Evolutionary conservation across 139 green algal genomes (phyloP), one percentile per base, ranked within the genome.

Genomic region (Axilococcus clingmanii): DNA sequence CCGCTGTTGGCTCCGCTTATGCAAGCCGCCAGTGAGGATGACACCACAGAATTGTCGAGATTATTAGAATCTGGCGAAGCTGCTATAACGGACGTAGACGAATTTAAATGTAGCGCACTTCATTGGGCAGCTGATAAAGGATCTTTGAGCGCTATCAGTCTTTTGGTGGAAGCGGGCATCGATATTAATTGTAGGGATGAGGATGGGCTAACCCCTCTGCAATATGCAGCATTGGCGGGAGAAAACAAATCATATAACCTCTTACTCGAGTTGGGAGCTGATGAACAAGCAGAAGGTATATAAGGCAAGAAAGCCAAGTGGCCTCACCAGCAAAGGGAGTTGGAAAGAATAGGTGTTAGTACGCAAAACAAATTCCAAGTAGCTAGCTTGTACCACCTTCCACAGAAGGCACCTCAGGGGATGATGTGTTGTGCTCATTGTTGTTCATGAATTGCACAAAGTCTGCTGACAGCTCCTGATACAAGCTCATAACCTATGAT

Each of bases 141-240:
- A 2, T 40, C 70, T n/a, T 27, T 32, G 20, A 43, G 58, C 22
- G 25, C 37, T 20, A 27, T 60, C 17, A 20, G n/a, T 14, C 48
- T 47, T 19, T 22, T 60, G 8, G 17, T 60, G 7, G 20, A 30
- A 17, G 6, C 7, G 16, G 49, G 49, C 20, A 23, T 23, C 14
- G 4, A 43, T n/a, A 19, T 20, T 3, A 28, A 2, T 32, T 14
- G 14, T 7, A 30, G 28, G 33, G 49, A 57, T 33, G 37, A 17
- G 2, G 76, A 84, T 19, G 76, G 75, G 1, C 43, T 78, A 30
- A 78, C 76, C 1, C 36, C 76, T 14, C 40, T 77, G 37, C 58
- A 81, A 37, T 84, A 84, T 53, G 74, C 74, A 2, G 65, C 69
- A 5, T 27, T 84, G 6, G 71, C 65, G 7, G 69, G 60, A 25